Evolutionary conservation across 2,329 filamentous ascomycete species (phyloP).

Genomic region (Dothidotthia symphoricarpi): DNA sequence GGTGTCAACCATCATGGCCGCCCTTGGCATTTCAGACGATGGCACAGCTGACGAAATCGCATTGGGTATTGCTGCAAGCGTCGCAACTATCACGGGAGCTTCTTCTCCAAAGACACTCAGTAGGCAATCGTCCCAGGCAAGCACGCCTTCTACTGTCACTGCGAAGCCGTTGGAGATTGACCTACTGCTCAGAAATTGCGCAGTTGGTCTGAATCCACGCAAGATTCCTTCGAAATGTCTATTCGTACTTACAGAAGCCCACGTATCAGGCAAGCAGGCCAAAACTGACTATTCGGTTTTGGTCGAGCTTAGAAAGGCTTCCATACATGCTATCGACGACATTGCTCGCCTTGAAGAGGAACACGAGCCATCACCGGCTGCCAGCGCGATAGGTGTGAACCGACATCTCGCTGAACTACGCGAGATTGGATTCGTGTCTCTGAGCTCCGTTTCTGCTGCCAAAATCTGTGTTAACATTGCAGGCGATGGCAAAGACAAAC

Average conservation of each 20-base stretch:
- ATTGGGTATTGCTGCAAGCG: constrained; percentile 71
- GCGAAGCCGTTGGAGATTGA: constrained; percentile 60
- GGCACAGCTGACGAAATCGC: constrained; percentile 67
- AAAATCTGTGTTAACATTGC: constrained; percentile 64
- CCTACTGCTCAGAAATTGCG: constrained; percentile 75
- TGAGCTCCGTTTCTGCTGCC: constrained; percentile 84
- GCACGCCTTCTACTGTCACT: constrained; percentile 16
- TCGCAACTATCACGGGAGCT: constrained; percentile 68
- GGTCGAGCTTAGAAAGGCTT: constrained; percentile 74
- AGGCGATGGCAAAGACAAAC: constrained; percentile 55
- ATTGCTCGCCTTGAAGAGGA: constrained; percentile 48
- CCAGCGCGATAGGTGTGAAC: constrained; percentile 22
- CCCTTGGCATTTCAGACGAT: constrained; percentile 68
- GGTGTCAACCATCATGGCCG: constrained; percentile 76
- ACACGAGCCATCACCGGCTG: constrained; percentile 8
- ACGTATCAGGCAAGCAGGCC: constrained; percentile 66
- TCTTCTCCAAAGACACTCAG: constrained; percentile 50
- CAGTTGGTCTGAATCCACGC: constrained; percentile 80
- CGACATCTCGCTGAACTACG: constrained; percentile 53
- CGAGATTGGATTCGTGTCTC: constrained; percentile 74
- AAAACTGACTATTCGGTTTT: constrained; percentile 63
- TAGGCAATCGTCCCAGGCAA: constrained; percentile 30
- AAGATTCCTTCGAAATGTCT: constrained; percentile 72
- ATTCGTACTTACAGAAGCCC: constrained; percentile 75
- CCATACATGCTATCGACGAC: constrained; percentile 80